Evolutionary conservation across 2,329 filamentous ascomycete species (phyloP).

Genomic region (Fusarium setosum): DNA sequence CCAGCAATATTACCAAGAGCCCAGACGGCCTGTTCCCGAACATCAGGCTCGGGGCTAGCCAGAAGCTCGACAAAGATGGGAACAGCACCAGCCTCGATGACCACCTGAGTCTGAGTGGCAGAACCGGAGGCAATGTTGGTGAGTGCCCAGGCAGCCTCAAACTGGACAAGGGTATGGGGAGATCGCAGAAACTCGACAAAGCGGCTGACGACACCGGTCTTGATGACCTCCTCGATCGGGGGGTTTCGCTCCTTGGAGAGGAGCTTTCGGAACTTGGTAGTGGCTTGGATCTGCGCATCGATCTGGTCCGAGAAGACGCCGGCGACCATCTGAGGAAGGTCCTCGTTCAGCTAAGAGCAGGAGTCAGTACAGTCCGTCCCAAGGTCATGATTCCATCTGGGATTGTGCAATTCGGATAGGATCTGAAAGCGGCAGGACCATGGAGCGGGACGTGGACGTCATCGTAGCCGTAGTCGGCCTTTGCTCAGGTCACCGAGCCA

Average conservation of each 20-base stretch:
- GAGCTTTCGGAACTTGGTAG: slow-evolving; percentile 98
- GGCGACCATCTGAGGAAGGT: slow-evolving; percentile 97
- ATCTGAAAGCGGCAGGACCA: slow-evolving; percentile 8
- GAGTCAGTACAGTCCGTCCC: slow-evolving; percentile 30
- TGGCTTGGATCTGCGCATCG: slow-evolving; percentile 95
- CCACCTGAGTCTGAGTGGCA: slow-evolving; percentile 96
- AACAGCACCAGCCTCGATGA: slow-evolving; percentile 97
- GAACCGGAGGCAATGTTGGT: slow-evolving; percentile 99
- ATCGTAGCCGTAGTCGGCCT: slow-evolving; percentile 3
- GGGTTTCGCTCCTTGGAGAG: slow-evolving; percentile 99
- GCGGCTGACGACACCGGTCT: slow-evolving; percentile 96
- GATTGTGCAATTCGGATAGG: slow-evolving; percentile 7
- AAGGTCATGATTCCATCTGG: background rate
- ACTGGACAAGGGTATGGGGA: slow-evolving; percentile 97
- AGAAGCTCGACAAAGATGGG: slow-evolving; percentile 98
- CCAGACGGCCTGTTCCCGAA: slow-evolving; percentile 98
- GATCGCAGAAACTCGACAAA: slow-evolving; percentile 99
- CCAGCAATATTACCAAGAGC: slow-evolving; percentile 98
- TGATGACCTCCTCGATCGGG: slow-evolving; percentile 98
- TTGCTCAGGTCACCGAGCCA: slow-evolving; percentile 29
- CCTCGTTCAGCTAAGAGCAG: slow-evolving; percentile 83
- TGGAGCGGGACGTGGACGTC: slow-evolving; percentile 18
- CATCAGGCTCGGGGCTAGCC: slow-evolving; percentile 95
- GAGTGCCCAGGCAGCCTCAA: slow-evolving; percentile 98
- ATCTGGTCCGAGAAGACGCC: slow-evolving; percentile 99